A percentile compares a stretch with the other conserved stretches of the same genome.
These are phyloP conservation scores for Stagonosporopsis cucurbitacearum DNA, from an alignment of 2,329 filamentous ascomycete genomes.

Conservation along the genomic window DNA sequence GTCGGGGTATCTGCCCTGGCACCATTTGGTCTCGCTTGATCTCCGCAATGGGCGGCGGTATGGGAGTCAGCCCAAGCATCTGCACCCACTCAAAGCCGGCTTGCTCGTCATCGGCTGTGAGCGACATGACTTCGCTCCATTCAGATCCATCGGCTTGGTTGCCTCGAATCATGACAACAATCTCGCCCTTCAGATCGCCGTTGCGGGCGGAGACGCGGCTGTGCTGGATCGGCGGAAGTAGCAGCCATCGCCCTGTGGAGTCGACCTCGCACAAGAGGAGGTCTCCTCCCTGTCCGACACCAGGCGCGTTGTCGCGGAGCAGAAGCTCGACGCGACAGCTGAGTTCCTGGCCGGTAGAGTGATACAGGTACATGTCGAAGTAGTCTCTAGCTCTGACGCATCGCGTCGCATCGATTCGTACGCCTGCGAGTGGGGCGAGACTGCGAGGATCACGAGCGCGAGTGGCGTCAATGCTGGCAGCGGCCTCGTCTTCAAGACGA, in stretches of 20 bases:
- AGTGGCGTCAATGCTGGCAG: conserved; percentile 80
- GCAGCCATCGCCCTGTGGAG: conserved; percentile 75
- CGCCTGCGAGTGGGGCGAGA: conserved; percentile 71
- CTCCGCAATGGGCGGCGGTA: conserved; percentile 63
- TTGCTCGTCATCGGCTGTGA: conserved; percentile 77
- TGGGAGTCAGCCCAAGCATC: conserved; percentile 73
- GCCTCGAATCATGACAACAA: conserved; percentile 88
- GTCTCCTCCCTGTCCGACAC: conserved; percentile 74
- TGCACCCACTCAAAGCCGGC: conserved; percentile 85
- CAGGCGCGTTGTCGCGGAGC: conserved; percentile 78
- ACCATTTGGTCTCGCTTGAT: conserved; percentile 60
- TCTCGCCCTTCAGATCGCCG: conserved; percentile 73
- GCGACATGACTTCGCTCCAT: conserved; percentile 85
- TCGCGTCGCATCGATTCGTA: conserved; percentile 75
- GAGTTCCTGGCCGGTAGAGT: conserved; percentile 88
- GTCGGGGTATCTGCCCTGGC: conserved; percentile 50
- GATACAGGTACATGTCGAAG: conserved; percentile 82
- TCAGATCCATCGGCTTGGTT: conserved; percentile 64
- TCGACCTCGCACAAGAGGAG: conserved; percentile 93
- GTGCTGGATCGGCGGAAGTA: conserved; percentile 87
- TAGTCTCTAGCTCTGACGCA: conserved; percentile 90
- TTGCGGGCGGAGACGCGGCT: conserved; percentile 78
- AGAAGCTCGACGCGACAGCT: conserved; percentile 89
- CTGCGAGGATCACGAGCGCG: conserved; percentile 80
- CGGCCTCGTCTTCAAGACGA: conserved; percentile 83